Conservation (phyloP, 352 stramenopile genomes). For the Thraustochytrium aureum region DNA sequence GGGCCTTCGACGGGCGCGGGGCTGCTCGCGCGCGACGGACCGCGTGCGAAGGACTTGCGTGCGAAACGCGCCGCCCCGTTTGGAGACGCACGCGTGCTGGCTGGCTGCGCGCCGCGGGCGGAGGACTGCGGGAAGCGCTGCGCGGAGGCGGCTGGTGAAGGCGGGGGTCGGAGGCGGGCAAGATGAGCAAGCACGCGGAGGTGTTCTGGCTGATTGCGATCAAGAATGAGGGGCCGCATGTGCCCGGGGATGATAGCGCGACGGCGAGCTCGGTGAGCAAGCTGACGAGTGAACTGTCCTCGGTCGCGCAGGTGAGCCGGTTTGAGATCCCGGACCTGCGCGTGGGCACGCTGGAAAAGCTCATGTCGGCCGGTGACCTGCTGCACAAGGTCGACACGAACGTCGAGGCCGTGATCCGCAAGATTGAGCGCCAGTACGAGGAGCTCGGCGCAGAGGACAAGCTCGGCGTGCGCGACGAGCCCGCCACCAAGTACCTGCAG, state of each 20-base stretch:
- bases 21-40: too few species aligned
- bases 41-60: too few species aligned
- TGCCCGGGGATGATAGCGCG: slow-evolving; percentile 33
- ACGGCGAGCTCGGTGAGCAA: slow-evolving; percentile 1
- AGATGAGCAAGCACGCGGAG: not conserved
- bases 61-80: too few species aligned
- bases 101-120: too few species aligned
- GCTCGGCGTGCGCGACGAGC: slow-evolving; percentile 66
- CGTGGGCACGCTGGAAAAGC: slow-evolving; percentile 95
- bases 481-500: slow-evolving; percentile 89
- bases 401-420: slow-evolving; percentile 92
- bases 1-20: too few species aligned
- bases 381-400: slow-evolving; percentile 91
- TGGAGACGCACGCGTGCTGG: too few species aligned
- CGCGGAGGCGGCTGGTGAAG: too few species aligned
- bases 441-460: slow-evolving; percentile 72
- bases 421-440: slow-evolving; percentile 94
- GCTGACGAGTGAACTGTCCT: slow-evolving; percentile 8
- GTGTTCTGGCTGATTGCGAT: slow-evolving; percentile 30
- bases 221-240: slow-evolving; percentile 13
- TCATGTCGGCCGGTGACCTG: slow-evolving; percentile 93
- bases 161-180: too few species aligned
- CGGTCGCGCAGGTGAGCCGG: slow-evolving; percentile 67
- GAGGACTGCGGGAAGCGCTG: too few species aligned
- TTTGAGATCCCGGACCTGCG: slow-evolving; percentile 90